A percentile compares a stretch with the other conserved stretches of the same genome.
phyloP scores from a whole-genome alignment of 2,329 filamentous ascomycete species.

The Trichoderma brevicompactum region DNA sequence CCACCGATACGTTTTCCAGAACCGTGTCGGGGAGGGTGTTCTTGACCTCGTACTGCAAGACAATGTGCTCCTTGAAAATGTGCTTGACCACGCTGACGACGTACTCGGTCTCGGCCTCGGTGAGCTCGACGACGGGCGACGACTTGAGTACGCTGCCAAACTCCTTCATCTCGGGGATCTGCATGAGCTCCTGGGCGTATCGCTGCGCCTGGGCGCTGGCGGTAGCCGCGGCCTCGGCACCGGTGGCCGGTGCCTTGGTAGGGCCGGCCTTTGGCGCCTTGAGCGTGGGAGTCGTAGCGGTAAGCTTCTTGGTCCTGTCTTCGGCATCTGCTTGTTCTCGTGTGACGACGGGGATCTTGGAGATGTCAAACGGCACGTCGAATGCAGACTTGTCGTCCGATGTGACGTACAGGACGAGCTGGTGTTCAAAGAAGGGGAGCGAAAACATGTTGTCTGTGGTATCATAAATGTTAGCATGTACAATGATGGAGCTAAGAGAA shows the following conservation, averaged over 20 bases:
- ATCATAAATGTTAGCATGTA: not conserved
- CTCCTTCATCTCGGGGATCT: conserved; percentile 87
- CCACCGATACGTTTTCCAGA: conserved; percentile 84
- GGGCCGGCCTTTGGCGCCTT: conserved; percentile 87
- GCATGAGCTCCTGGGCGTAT: conserved; percentile 83
- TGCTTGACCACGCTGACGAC: conserved; percentile 94
- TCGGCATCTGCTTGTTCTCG: conserved; percentile 95
- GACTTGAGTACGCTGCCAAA: conserved; percentile 94
- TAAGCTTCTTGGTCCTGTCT: conserved; percentile 96
- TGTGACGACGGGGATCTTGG: conserved; percentile 88
- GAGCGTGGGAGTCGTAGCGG: conserved; percentile 86
- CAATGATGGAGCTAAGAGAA: no score
- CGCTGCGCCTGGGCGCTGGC: conserved; percentile 83
- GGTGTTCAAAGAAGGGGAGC: conserved; percentile 91
- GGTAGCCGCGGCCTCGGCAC: conserved; percentile 75
- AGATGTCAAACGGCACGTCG: conserved; percentile 83
- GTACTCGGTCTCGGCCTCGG: conserved; percentile 96
- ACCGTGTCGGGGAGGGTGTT: conserved; percentile 93
- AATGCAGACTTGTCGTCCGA: conserved; percentile 88
- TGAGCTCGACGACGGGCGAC: conserved; percentile 82
- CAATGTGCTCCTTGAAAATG: conserved; percentile 95
- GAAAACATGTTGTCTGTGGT: conserved; percentile 87
- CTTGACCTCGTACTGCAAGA: conserved; percentile 96
- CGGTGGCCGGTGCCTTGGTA: conserved; percentile 69
- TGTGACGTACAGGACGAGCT: conserved; percentile 96